Conservation (phyloP, 495 filamentous ascomycete genomes). For the Pseudevernia furfuracea region DNA sequence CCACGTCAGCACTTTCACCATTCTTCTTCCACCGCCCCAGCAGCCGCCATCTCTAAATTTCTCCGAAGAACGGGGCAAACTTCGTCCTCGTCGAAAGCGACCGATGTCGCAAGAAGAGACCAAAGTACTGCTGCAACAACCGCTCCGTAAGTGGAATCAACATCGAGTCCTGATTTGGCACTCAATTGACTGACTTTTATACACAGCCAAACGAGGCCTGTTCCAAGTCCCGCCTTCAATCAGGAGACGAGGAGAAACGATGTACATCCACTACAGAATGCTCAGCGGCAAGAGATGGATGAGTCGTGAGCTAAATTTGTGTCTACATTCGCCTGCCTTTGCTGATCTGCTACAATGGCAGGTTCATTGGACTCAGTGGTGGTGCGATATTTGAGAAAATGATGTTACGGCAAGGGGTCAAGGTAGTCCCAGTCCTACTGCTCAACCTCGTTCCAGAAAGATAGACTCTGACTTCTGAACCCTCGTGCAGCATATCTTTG, state of each 20-base stretch:
- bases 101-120: conserved; percentile 33
- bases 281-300: conserved; percentile 60
- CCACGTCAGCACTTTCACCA: conserved; percentile 25
- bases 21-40: conserved; percentile 38
- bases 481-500: conserved; percentile 15
- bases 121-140: conserved; percentile 45
- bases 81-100: conserved; percentile 22
- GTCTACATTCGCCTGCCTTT: neutral
- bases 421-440: conserved; percentile 57
- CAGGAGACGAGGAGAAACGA: conserved; percentile 50
- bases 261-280: conserved; percentile 63
- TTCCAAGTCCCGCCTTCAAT: conserved; percentile 68
- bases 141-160: conserved; percentile 36
- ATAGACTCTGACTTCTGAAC: neutral
- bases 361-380: conserved; percentile 90
- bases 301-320: conserved; percentile 45
- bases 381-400: conserved; percentile 99
- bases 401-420: conserved; percentile 88
- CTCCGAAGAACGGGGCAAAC: conserved; percentile 28
- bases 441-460: conserved; percentile 16
- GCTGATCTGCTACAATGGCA: conserved; percentile 25
- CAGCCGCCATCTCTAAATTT: conserved; percentile 41
- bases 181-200: conserved; percentile 18
- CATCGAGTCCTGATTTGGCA: neutral
- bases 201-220: conserved; percentile 41